Evolutionary conservation across 192 early-diverging fungal species (phyloP), one percentile per base, ranked within the genome.

Genomic region (Backusella morwellensis): DNA sequence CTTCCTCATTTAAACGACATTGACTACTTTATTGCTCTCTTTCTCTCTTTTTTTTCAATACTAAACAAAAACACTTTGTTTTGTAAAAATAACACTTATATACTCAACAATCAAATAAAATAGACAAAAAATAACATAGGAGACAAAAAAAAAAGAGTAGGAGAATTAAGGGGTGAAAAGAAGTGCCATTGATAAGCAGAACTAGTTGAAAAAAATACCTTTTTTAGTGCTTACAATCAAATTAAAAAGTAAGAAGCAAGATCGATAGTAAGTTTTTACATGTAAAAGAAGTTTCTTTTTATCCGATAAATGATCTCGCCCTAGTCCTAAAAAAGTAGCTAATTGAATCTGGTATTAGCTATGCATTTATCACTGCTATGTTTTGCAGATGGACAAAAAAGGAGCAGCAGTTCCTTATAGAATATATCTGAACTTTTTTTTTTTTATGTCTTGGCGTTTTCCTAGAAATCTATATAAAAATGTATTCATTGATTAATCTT

Each of bases 321-420:
- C 56, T 63, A 63, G 23, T 63, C 9, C 56, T 12, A 63, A 63
- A 63, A 63, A 63, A 29, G 56, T 63, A 63, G 26, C 56, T 63
- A 63, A 63, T 63, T 63, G 56, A 29, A 63, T 63, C 23, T 63
- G 56, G 21, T 63, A 63, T 63, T 63, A 63, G 56, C 56, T 63
- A 63, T 63, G 56, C 56, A 63, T 63, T 63, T 29, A 63, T 63
- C 56, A 63, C 56, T 63, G 56, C 56, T 63, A 63, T 63, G 8
- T 63, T 63, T 63, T 63, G 56, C 56, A 63, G 56, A 63, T 63
- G 56, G 9, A 26, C 26, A 29, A 63, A 56, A 63, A 63, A 63
- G 56, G 56, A 63, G 56, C 56, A 59, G 56, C 56, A 59, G 56
- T 59, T 59, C 56, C 56, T 59, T 59, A 59, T 59, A 63, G 56